Evolutionary conservation across 2,329 filamentous ascomycete genomes (phyloP).

Genomic region (Exophiala xenobiotica): DNA sequence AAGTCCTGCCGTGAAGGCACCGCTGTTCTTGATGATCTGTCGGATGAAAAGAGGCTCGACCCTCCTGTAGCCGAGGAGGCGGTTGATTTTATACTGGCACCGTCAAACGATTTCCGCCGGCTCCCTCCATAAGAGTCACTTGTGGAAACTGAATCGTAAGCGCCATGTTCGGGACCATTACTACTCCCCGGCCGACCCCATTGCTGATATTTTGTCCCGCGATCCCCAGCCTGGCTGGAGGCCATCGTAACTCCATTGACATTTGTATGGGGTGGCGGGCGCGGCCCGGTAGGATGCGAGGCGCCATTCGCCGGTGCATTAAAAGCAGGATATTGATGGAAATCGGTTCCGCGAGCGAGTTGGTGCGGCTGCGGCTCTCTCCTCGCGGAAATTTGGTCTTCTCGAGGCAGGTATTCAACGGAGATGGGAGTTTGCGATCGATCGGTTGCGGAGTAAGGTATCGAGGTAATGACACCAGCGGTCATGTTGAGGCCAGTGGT

Average conservation of each 20-base stretch:
- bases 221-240: slow-evolving; percentile 68
- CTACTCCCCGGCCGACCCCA: slow-evolving; percentile 66
- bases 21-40: slow-evolving; percentile 48
- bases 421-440: slow-evolving; percentile 69
- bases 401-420: slow-evolving; percentile 69
- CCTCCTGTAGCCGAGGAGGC: slow-evolving; percentile 59
- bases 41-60: slow-evolving; percentile 57
- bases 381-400: slow-evolving; percentile 61
- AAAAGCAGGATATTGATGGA: slow-evolving; percentile 82
- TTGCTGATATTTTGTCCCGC: slow-evolving; percentile 71
- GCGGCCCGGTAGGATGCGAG: slow-evolving; percentile 60
- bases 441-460: slow-evolving; percentile 75
- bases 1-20: slow-evolving; percentile 29
- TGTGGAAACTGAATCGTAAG: slow-evolving; percentile 63
- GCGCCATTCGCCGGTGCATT: slow-evolving; percentile 56
- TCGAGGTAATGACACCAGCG: slow-evolving; percentile 80
- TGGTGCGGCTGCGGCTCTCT: slow-evolving; percentile 80
- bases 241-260: slow-evolving; percentile 60
- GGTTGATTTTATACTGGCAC: slow-evolving; percentile 63
- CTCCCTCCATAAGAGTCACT: slow-evolving; percentile 51
- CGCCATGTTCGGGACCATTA: slow-evolving; percentile 54
- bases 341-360: slow-evolving; percentile 77
- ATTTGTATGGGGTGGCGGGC: slow-evolving; percentile 54
- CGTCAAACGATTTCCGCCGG: slow-evolving; percentile 61
- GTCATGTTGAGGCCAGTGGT: slow-evolving; percentile 66